phyloP scores from a whole-genome alignment of 257 asterid genomes.

The Solanum piurae region DNA sequence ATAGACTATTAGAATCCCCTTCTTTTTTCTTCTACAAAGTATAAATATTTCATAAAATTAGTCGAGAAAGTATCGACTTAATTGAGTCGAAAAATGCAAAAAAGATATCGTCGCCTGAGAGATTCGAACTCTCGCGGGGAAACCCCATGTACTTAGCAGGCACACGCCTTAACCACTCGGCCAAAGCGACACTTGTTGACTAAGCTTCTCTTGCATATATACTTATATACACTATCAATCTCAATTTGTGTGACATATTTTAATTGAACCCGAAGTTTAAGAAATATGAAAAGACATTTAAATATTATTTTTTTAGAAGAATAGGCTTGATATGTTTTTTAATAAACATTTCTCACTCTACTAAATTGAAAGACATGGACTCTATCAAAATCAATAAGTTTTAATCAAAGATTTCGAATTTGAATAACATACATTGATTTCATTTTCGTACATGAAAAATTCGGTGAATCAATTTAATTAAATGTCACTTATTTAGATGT shows the following conservation, averaged over 20 bases:
- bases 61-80: no score
- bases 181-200: constrained; percentile 41
- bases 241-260: no score
- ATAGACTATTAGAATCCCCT: no score
- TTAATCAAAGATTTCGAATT: no score
- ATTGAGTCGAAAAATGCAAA: neutral
- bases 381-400: no score
- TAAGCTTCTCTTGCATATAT: fast-evolving
- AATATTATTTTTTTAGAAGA: no score
- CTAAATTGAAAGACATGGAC: neutral
- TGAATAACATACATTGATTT: no score
- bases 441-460: neutral
- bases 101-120: constrained; percentile 69
- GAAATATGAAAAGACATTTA: neutral
- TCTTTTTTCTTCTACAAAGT: no score
- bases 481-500: no score
- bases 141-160: constrained; percentile 62
- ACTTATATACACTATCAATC: no score
- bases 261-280: no score
- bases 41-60: no score
- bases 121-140: constrained; percentile 99
- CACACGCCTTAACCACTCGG: constrained; percentile 84
- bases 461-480: neutral
- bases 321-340: neutral
- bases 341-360: neutral